Evolutionary conservation across 106 monocot genomes (phyloP), one percentile per base, ranked within the genome.

Genomic region (Dendrobium nobile): DNA sequence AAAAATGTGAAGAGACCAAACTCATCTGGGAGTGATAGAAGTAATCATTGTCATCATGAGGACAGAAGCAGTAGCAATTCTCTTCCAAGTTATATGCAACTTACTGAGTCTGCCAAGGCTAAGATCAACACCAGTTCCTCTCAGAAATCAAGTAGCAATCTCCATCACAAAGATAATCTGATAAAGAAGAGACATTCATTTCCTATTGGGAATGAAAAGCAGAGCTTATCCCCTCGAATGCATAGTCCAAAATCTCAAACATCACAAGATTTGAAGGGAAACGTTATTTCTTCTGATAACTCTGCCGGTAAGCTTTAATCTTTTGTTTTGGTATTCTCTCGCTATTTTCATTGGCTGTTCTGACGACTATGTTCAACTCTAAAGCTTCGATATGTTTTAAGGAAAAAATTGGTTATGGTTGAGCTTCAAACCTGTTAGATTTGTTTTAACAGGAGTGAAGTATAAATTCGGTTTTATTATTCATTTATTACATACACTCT

Each of bases 71-170:
- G 73, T 56, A 87, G 87, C 82, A 92, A 61, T 72, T 86, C 92
- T 15, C 82, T 99, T 84, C 98, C 98, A 59, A 93, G 88, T 85
- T 99, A 99, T 77, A 99, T 99, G 98, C 98, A 95, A 85, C 88
- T 87, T 33, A 99, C 98, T n/a, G 87, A 91, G 77, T 95, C 92
- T 79, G 98, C 98, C 44, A 92, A 84, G 47, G 98, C 98, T 27
- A 99, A 99, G 83, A 79, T 82, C 41, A 81, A 84, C 72, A 59
- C 75, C 0, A 92, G 72, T 75, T 77, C 54, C 44, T 95, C 95
- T 81, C 92, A 88, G n/a, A 95, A 95, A 76, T 72, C 86, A 80
- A 93, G 98, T 77, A 89, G 90, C 4, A 91, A 91, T 82, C 80
- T 88, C 27, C 84, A 86, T 78, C 87, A 88, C 73, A 88, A 85